phyloP scores from a whole-genome alignment of 345 rosid species.

The Linum usitatissimum region DNA sequence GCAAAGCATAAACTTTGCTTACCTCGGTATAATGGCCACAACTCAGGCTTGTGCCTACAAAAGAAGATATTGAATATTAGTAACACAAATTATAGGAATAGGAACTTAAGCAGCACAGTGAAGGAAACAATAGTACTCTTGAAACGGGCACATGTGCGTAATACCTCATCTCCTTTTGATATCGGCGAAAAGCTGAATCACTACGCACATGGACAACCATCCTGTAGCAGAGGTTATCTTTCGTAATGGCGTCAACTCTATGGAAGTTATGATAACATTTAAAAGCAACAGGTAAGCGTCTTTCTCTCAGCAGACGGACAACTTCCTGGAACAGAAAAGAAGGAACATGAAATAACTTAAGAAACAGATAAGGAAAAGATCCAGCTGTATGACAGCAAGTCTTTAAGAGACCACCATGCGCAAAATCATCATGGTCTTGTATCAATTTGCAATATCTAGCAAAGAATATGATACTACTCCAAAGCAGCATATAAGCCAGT shows the following conservation, averaged over 20 bases:
- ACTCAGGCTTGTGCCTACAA: constrained; percentile 60
- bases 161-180: constrained; percentile 95
- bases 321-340: constrained; percentile 50
- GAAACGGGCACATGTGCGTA: constrained; percentile 13
- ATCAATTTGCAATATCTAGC: too few relatives aligned
- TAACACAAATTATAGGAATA: background rate
- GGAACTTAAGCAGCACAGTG: constrained; percentile 4
- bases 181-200: constrained; percentile 77
- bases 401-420: too few relatives aligned
- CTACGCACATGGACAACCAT: constrained; percentile 87
- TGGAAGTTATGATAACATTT: constrained; percentile 88
- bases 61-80: constrained; percentile 14
- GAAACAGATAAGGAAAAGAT: background rate
- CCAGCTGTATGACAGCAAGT: background rate
- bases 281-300: constrained; percentile 67
- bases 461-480: too few relatives aligned
- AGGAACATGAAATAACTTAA: background rate
- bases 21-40: constrained; percentile 99
- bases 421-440: too few relatives aligned
- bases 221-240: constrained; percentile 67
- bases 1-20: constrained; percentile 10
- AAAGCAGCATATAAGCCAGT: too few relatives aligned
- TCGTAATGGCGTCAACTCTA: constrained; percentile 43
- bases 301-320: constrained; percentile 74
- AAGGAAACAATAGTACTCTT: constrained; percentile 3